Base-by-base conservation (phyloP, 352 stramenopile genomes). In the Globisporangium barbulae region DNA sequence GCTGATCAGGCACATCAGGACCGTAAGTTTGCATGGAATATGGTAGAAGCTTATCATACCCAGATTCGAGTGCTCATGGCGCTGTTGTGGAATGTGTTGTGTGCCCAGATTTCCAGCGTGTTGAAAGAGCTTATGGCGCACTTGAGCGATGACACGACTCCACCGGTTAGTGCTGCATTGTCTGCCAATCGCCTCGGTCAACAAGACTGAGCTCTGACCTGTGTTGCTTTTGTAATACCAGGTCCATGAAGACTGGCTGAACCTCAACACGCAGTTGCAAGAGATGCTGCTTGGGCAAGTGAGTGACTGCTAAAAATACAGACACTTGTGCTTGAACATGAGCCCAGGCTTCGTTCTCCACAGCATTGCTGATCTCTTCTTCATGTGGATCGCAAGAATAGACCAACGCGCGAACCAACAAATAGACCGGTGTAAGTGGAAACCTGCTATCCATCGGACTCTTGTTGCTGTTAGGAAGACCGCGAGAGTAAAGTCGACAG, bases 251-350 rank as follows among this genome's bases (percentile, higher is more conserved):
- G 13, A 5, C 15, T 77, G 74, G 74, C 53, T 50, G 7, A 52
- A 58, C 42, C 39, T 73, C 42, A 65, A 81, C 41, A 58, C 64
- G 37, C 69, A 65, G 53, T 61, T 81, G 45, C 25, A 59, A 13
- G 35, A 58, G 21, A 0, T 35, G 3, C 10, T 30, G 7, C n/a
- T 30, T 33, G 33, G 9, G 15, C 15, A 12, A 39, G 49, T 5
- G 13, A 12, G 28, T 39, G 10, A 3, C 47, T 19, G 28, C 47
- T 55, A 55, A 39, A 54, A 55, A 55, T 55, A 55, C 49, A 8
- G 48, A 8, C 31, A 41, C 35, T 9, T 37, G 33, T 12, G 33
- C 33, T 37, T 6, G 33, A 37, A 37, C 10, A 9, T 37, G 33
- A 1, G 6, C 33, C 33, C 10, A 37, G 33, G 33, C 33, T 9